Evolutionary conservation across 192 early-diverging fungal species (phyloP).

Genomic region (Gaertneriomyces semiglobifer): DNA sequence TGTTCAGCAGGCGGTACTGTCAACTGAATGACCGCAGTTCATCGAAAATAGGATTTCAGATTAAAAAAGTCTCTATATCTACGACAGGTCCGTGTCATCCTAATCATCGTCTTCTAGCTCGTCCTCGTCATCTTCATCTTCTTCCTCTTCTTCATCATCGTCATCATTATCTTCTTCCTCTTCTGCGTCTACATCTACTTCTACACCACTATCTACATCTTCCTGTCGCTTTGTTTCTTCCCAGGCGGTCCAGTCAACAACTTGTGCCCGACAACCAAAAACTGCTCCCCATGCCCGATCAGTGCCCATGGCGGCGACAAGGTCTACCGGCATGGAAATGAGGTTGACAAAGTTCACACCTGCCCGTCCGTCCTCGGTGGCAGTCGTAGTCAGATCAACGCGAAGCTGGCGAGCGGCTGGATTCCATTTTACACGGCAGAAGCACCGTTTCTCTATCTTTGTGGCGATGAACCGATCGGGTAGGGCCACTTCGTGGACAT

Average conservation of each 20-base stretch:
- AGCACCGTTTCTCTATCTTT: too few relatives aligned
- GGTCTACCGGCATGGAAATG: background rate
- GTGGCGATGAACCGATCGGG: too few relatives aligned
- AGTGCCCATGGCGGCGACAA: background rate
- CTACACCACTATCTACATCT: background rate
- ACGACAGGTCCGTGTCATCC: too few relatives aligned
- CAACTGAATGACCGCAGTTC: background rate
- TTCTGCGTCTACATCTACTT: background rate
- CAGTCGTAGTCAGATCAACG: background rate
- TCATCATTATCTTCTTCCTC: background rate
- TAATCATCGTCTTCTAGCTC: too few relatives aligned
- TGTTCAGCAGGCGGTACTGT: too few relatives aligned
- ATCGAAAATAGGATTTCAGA: background rate
- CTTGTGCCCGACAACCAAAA: background rate
- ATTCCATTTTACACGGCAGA: too few relatives aligned
- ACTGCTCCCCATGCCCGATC: too few relatives aligned
- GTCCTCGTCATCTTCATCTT: constrained; percentile 1
- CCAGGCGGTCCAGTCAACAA: background rate
- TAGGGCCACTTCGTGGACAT: too few relatives aligned
- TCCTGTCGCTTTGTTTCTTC: background rate
- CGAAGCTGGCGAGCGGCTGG: too few relatives aligned
- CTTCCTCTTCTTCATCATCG: constrained; percentile 1
- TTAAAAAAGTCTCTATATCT: too few relatives aligned
- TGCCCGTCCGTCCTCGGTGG: background rate
- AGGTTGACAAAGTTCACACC: background rate